These are phyloP conservation scores for Talaromyces wortmannii DNA, from an alignment of 495 filamentous ascomycete genomes.

Conservation along the genomic window DNA sequence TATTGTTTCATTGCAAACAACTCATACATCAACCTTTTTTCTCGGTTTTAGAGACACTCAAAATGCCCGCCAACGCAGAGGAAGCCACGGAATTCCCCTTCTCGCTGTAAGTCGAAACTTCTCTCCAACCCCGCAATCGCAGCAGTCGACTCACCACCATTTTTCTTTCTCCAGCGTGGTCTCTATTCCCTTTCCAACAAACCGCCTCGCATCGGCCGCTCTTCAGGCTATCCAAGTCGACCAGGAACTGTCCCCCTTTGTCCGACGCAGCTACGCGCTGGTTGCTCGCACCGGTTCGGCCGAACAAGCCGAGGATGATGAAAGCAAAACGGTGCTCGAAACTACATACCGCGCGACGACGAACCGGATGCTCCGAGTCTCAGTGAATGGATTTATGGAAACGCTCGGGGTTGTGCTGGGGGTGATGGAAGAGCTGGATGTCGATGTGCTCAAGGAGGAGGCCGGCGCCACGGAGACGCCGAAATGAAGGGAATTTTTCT, in stretches of 20 bases:
- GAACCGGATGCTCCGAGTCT: conserved; percentile 92
- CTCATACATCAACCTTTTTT: too few species aligned
- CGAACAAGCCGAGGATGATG: conserved; percentile 24
- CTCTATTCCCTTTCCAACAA: conserved; percentile 74
- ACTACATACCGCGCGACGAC: conserved; percentile 84
- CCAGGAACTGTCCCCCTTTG: conserved; percentile 76
- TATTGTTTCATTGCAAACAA: too few species aligned
- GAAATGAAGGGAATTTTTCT: neutral
- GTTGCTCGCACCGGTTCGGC: conserved; percentile 15
- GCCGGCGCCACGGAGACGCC: neutral
- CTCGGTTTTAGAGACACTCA: too few species aligned
- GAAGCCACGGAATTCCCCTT: conserved; percentile 53
- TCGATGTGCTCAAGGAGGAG: conserved; percentile 57
- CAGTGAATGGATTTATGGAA: conserved; percentile 98
- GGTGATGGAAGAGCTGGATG: conserved; percentile 83
- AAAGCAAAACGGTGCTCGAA: conserved; percentile 51
- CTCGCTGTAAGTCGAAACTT: conserved; percentile 50
- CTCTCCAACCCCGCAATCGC: neutral
- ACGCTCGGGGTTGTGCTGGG: conserved; percentile 75
- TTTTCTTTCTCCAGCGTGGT: conserved; percentile 50
- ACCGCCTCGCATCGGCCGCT: conserved; percentile 71
- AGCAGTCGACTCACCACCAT: conserved; percentile 9
- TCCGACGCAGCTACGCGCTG: conserved; percentile 64
- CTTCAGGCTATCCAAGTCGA: conserved; percentile 76
- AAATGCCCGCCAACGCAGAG: too few species aligned